Evolutionary conservation across 345 rosid genomes (phyloP).

Genomic region (Zanthoxylum bungeanum): DNA sequence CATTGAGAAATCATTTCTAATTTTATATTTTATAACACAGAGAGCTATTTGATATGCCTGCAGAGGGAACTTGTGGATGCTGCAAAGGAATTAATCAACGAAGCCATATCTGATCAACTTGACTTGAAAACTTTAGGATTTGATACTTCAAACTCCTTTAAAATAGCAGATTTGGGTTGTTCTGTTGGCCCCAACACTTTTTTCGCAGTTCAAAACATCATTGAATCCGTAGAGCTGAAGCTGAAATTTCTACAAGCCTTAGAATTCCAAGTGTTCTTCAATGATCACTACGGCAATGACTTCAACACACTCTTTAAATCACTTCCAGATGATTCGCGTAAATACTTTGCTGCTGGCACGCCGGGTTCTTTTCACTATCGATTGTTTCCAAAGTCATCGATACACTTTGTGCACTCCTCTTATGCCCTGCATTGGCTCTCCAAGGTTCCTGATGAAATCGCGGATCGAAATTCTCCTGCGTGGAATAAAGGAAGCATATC

Average conservation of each 20-base stretch:
- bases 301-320: slow-evolving; percentile 47
- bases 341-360: slow-evolving; percentile 11
- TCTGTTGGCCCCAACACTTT: slow-evolving; percentile 65
- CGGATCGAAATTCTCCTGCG: slow-evolving; percentile 4
- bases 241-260: no score
- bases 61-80: slow-evolving; percentile 30
- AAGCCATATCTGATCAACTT: slow-evolving; percentile 37
- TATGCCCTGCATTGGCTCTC: slow-evolving; percentile 7
- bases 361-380: slow-evolving; percentile 10
- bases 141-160: slow-evolving; percentile 15
- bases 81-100: slow-evolving; percentile 27
- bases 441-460: not conserved
- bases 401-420: slow-evolving; percentile 10
- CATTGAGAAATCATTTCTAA: no score
- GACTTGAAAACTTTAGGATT: slow-evolving; percentile 19
- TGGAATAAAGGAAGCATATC: slow-evolving; percentile 13
- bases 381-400: slow-evolving; percentile 9
- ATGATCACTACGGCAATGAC: slow-evolving; percentile 36
- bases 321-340: slow-evolving; percentile 11
- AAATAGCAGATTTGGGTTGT: slow-evolving; percentile 56
- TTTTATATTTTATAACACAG: no score
- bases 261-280: slow-evolving; percentile 36
- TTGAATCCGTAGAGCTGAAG: slow-evolving; percentile 35
- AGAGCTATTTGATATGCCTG: no score
- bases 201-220: slow-evolving; percentile 34